Conservation (phyloP, 768 basidiomycete genomes). For the Pleurotus sapidus region DNA sequence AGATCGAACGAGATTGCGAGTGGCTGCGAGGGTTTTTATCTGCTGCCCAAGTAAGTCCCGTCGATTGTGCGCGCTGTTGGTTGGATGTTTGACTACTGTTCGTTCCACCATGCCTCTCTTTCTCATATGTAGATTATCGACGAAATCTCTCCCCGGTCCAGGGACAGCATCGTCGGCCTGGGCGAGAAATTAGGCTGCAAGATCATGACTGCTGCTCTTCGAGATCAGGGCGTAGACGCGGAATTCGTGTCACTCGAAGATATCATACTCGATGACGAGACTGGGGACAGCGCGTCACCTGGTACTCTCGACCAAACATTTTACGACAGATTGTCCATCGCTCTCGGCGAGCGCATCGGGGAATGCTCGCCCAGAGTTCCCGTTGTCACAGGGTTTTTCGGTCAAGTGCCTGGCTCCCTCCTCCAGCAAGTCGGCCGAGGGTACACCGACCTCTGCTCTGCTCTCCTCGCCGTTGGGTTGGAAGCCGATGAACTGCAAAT, state of each 20-base stretch:
- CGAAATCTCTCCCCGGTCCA: conserved; percentile 92
- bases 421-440: conserved; percentile 92
- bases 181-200: conserved; percentile 92
- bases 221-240: conserved; percentile 62
- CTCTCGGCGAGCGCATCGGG: conserved; percentile 74
- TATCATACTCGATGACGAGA: background rate
- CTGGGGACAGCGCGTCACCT: conserved; percentile 42
- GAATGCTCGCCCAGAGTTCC: conserved; percentile 82
- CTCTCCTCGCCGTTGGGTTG: conserved; percentile 89
- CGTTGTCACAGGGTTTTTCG: conserved; percentile 96
- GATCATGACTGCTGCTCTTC: conserved; percentile 83
- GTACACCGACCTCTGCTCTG: conserved; percentile 96
- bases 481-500: conserved; percentile 92
- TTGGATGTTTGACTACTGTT: conserved; percentile 43
- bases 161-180: conserved; percentile 91
- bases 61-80: background rate
- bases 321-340: conserved; percentile 74
- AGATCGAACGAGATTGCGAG: conserved; percentile 90
- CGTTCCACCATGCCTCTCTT: conserved; percentile 11
- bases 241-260: background rate
- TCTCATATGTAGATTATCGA: conserved; percentile 75
- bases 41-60: conserved; percentile 75
- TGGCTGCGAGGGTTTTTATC: conserved; percentile 80
- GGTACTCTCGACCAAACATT: conserved; percentile 81
- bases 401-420: conserved; percentile 91